Base-by-base conservation (phyloP, 179 eudicot genomes). In the Patellifolia procumbens region DNA sequence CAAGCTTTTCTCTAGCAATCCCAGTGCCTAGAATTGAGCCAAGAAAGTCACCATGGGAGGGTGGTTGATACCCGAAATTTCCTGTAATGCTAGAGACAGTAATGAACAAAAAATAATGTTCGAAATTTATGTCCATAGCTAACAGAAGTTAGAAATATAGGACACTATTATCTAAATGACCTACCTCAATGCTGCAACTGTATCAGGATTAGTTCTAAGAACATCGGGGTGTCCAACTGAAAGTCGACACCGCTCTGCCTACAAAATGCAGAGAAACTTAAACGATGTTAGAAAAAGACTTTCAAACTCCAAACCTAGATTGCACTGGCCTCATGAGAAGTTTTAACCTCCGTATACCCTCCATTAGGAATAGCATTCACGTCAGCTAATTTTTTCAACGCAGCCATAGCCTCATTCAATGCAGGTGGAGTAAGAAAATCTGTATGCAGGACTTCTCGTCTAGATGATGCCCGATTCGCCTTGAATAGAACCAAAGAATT, bases 221-320 rank as follows among this genome's bases (percentile, higher is more conserved):
- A 71, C 83, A 58, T 91, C 89, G 32, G 89, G 87, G 80, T 92
- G 97, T 61, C 95, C 97, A 84, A 95, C 92, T 73, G 96, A 90
- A 83, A 95, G 92, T 62, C 97, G 87, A 76, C 97, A 92, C 7
- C 95, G 92, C 82, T 95, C 99, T 55, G 99, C 99, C 97, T 94
- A 72, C 75, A 74, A 60, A 13, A 53, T 71, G 51, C 31, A 70
- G 26, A 60, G n/a, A 67, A 26, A 29, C 48, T 48, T 42, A 59
- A 59, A 60, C 26, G 59, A 48, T 34, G 62, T 75, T 10, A 70
- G 37, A 48, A 34, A 12, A 48, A 65, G 37, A 48, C 49, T 24
- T 24, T 43, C 56, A 73, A 48, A 26, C 31, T n/a, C 46, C 31
- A 68, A 35, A 34, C 29, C 20, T 20, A 60, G 55, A 64, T 65